phyloP scores from a whole-genome alignment of 768 basidiomycete genomes.

The Xerocomus brunneocitrinus region DNA sequence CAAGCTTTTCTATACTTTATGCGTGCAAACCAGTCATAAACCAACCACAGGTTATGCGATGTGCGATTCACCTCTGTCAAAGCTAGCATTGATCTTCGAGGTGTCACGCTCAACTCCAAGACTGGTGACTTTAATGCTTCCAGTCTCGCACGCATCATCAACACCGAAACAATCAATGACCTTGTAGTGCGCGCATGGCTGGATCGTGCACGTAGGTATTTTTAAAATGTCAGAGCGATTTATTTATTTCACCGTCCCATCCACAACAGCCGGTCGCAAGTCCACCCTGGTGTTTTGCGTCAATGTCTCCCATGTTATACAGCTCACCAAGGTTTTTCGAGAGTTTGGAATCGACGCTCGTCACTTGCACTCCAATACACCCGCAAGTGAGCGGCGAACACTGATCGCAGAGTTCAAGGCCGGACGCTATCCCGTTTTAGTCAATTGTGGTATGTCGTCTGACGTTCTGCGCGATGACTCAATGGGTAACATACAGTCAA shows the following conservation, averaged over 20 bases:
- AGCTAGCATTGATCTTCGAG: constrained; percentile 63
- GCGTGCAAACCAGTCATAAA: background rate
- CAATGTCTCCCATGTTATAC: constrained; percentile 72
- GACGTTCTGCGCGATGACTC: background rate
- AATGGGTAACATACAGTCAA: background rate
- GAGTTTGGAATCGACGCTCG: constrained; percentile 79
- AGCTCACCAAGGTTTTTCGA: constrained; percentile 69
- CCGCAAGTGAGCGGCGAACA: constrained; percentile 53
- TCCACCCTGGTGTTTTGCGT: constrained; percentile 94
- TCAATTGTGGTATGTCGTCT: constrained; percentile 75
- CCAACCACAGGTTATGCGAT: constrained; percentile 65
- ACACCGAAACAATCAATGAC: constrained; percentile 71
- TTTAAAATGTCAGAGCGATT: constrained; percentile 2
- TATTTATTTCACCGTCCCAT: background rate
- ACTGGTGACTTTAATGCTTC: constrained; percentile 81
- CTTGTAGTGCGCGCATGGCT: constrained; percentile 82
- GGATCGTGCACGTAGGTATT: constrained; percentile 67
- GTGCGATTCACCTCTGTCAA: constrained; percentile 82
- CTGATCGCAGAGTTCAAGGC: constrained; percentile 64
- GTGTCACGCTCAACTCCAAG: constrained; percentile 58
- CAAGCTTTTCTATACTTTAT: constrained; percentile 22
- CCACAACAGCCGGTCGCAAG: constrained; percentile 50
- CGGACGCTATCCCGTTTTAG: constrained; percentile 75
- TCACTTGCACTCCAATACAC: constrained; percentile 69
- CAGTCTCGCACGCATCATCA: constrained; percentile 77